Evolutionary conservation across 2,329 filamentous ascomycete species (phyloP), one percentile per base, ranked within the genome.

Genomic region (Diaporthe citrichinensis): DNA sequence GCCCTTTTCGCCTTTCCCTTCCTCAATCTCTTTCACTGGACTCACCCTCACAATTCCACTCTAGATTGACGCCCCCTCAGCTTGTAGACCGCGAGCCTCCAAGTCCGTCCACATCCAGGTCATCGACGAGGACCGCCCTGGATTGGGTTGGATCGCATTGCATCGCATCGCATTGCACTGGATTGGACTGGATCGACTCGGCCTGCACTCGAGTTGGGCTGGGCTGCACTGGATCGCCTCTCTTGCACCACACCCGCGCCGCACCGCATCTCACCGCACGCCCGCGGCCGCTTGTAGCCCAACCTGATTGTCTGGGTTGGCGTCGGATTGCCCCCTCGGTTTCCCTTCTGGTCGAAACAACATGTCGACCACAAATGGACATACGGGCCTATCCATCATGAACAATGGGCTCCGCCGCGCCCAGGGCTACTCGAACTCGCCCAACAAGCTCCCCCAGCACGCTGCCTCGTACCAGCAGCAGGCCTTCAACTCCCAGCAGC

Each of bases 391-490:
- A 79, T 85, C 85, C 79, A 91, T 90, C 78, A 84, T 88, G 73
- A 85, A 87, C 80, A 84, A 82, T 79, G 82, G 83, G 81, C 79
- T 90, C 76, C 85, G 89, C 82, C 88, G 89, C 76, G 83, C 86
- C 49, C 88, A 77, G 73, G 76, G 61, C 53, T 77, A 89, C 79
- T 84, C 87, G 76, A 87, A 86, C 78, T 87, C 88, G 79, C 85
- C 86, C 78, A 90, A 87, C 81, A 90, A 91, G 81, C 87, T 86
- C 41, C 81, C 89, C 77, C 89, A 90, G 78, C 86, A 89, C 79
- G 87, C 88, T 76, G 87, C 89, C 76, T 87, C 89, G 2, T 91
- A 91, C 80, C 89, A 90, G 81, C 80, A 86, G 72, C 87, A 89
- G 78, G 84, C 86, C 76, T 91, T 91, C 81, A 82, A 87, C 73